Base-by-base conservation (phyloP, 305 asterid genomes). In the Solanum hybrid region DNA sequence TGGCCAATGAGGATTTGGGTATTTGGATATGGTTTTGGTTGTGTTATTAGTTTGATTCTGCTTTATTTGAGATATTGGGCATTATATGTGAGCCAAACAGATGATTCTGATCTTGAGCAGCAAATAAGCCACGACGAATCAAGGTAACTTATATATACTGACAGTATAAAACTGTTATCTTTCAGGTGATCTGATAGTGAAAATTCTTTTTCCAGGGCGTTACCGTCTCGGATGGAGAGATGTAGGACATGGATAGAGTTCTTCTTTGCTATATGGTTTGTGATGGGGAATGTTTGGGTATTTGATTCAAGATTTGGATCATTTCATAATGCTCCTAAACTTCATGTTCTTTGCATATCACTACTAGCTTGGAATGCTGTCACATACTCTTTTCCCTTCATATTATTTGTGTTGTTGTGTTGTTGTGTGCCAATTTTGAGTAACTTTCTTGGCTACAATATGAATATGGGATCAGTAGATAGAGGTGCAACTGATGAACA, bases 1-100 rank as follows among this genome's bases (percentile, higher is more conserved):
- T 97, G 99, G 99, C 99, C 98, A 10, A 96, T 97, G 98, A 92
- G 99, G 90, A 84, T 96, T 37, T 97, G 99, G 99, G 95, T 94
- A 33, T 84, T 92, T 5, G 99, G 98, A 22, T 97, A 97, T 92
- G 97, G 93, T 89, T 91, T 95, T 11, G 98, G 96, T 3, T 97
- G 99, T 86, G 89, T 93, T 5, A 90, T 96, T 8, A 93, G 97
- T 89, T 91, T 97, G 46, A 8, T 91, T 86, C 90, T 93, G 1
- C 96, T 96, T 34, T 76, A 37, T 31, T 94, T 94, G 92, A 94
- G 99, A 37, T 96, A 94, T 73, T 93, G 92, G 28, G 51, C 93
- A 33, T 89, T 94, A 86, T 35, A 89, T 87, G 77, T 88, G 14
- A 24, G 90, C 64, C 94, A 28, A 39, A 92, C 90, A 42, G 92